Conservation (phyloP, 202 grass and related monocot genomes). For the Musa balbisiana region DNA sequence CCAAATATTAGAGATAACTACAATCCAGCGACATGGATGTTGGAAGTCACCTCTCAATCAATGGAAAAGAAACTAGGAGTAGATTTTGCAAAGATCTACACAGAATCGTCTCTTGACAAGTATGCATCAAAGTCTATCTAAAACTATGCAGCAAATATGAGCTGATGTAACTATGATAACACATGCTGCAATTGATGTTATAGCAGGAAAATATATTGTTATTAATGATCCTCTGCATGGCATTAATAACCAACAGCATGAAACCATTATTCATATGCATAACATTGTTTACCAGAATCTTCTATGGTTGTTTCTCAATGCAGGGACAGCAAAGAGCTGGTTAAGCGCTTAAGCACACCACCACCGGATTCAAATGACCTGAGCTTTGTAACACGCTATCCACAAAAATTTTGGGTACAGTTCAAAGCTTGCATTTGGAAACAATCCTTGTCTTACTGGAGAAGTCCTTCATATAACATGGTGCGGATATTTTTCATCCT, state of each 20-base stretch:
- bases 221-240: no score
- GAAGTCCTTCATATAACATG: constrained; percentile 71
- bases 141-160: no score
- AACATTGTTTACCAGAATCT: no score
- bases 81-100: constrained; percentile 59
- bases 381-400: constrained; percentile 42
- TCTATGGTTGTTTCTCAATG: constrained; percentile 13
- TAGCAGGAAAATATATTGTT: no score
- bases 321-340: constrained; percentile 42
- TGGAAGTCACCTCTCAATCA: constrained; percentile 63
- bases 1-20: constrained; percentile 60
- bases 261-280: not conserved
- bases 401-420: constrained; percentile 48
- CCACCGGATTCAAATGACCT: constrained; percentile 31
- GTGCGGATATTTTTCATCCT: constrained; percentile 47
- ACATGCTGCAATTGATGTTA: no score
- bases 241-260: not conserved
- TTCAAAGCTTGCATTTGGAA: constrained; percentile 87
- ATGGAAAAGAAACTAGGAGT: constrained; percentile 38
- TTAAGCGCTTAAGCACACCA: constrained; percentile 36
- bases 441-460: constrained; percentile 69
- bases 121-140: constrained; percentile 1
- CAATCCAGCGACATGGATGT: constrained; percentile 83
- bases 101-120: constrained; percentile 35
- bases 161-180: no score